These are phyloP conservation scores for Trapa incisa DNA, from an alignment of 345 rosid genomes.

Conservation along the genomic window DNA sequence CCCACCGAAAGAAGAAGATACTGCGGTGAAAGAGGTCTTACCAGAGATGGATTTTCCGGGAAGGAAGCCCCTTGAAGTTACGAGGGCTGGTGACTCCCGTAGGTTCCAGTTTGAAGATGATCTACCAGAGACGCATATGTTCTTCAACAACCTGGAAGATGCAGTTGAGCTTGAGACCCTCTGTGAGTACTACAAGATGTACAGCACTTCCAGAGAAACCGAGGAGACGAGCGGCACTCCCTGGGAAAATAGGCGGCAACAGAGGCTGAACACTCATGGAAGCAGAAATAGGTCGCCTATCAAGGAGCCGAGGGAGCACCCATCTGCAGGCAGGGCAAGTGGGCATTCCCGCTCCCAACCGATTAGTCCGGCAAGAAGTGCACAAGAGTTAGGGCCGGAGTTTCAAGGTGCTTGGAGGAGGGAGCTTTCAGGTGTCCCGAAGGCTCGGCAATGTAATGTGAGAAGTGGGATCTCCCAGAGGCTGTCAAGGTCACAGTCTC, in stretches of 20 bases:
- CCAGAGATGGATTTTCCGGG: background rate
- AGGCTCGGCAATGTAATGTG: slow-evolving; percentile 1
- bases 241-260: slow-evolving; percentile 5
- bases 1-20: background rate
- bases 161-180: slow-evolving; percentile 32
- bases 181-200: slow-evolving; percentile 34
- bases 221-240: slow-evolving; percentile 12
- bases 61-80: background rate
- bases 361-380: slow-evolving; percentile 8
- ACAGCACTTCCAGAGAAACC: slow-evolving; percentile 30
- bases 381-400: background rate
- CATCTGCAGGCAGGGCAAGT: slow-evolving; percentile 3
- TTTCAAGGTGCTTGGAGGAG: slow-evolving; percentile 16
- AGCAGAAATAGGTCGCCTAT: slow-evolving; percentile 9
- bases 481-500: slow-evolving; percentile 19
- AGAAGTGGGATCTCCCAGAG: slow-evolving; percentile 20
- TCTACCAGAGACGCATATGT: slow-evolving; percentile 7
- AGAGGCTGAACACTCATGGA: slow-evolving; percentile 18
- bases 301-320: slow-evolving; percentile 18
- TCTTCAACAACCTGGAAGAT: slow-evolving; percentile 14
- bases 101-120: background rate
- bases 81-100: background rate
- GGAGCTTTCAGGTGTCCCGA: slow-evolving; percentile 11
- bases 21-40: background rate
- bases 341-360: background rate